A percentile compares a stretch with the other conserved stretches of the same genome.
These are phyloP conservation scores for Didymella sp. DNA, from an alignment of 2,329 filamentous ascomycete species.

Conservation along the genomic window DNA sequence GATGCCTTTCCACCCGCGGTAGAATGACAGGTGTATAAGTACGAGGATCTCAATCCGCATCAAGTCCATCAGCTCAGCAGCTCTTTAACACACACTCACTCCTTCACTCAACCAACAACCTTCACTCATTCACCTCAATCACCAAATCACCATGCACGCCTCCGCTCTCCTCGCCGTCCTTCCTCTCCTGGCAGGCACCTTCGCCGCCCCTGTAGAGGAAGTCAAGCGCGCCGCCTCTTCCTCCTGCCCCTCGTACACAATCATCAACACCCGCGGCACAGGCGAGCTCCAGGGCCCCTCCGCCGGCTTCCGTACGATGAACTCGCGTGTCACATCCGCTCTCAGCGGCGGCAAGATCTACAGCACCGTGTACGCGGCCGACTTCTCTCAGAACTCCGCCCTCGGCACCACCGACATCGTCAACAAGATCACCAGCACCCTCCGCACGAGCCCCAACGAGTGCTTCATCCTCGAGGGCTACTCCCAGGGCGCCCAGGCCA, in stretches of 20 bases:
- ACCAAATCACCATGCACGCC: constrained; percentile 21
- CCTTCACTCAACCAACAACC: background rate
- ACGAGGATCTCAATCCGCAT: background rate
- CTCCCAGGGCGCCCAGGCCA: constrained; percentile 48
- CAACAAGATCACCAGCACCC: constrained; percentile 38
- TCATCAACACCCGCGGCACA: constrained; percentile 35
- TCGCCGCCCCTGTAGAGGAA: constrained; percentile 19
- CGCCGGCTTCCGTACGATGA: constrained; percentile 46
- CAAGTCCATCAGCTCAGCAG: background rate
- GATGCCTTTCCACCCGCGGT: background rate
- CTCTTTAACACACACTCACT: background rate
- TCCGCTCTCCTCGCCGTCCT: constrained; percentile 15
- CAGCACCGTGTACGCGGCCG: constrained; percentile 47
- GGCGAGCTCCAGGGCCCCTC: constrained; percentile 28
- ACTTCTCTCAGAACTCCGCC: constrained; percentile 33
- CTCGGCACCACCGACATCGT: constrained; percentile 45
- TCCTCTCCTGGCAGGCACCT: constrained; percentile 20
- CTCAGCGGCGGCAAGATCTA: constrained; percentile 45
- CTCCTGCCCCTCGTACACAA: constrained; percentile 30
- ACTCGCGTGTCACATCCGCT: constrained; percentile 33
- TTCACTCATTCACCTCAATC: background rate
- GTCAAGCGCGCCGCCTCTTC: constrained; percentile 20
- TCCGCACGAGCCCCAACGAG: constrained; percentile 33
- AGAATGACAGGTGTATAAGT: constrained; percentile 5
- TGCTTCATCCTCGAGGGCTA: constrained; percentile 51